Evolutionary conservation across 345 rosid genomes (phyloP).

Genomic region (Gossypium herbaceum): DNA sequence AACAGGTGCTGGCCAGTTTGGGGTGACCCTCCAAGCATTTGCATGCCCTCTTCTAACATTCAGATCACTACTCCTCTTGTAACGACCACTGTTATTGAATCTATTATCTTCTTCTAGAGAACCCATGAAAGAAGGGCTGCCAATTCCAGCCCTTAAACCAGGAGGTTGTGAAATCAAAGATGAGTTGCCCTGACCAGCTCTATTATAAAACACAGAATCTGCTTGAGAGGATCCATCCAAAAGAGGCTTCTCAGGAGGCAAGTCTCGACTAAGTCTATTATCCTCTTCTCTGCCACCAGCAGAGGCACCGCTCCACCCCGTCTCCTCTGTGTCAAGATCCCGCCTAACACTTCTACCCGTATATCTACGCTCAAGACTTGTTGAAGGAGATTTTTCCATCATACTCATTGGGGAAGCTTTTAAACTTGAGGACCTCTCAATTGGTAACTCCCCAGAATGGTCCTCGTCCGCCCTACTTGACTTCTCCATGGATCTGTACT

Average conservation of each 20-base stretch:
- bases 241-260: conserved; percentile 45
- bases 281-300: conserved; percentile 46
- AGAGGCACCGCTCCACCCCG: conserved; percentile 48
- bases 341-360: conserved; percentile 48
- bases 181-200: conserved; percentile 45
- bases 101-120: conserved; percentile 60
- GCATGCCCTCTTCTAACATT: conserved; percentile 75
- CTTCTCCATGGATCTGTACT: conserved; percentile 56
- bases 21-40: conserved; percentile 84
- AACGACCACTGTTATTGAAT: conserved; percentile 41
- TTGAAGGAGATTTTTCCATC: conserved; percentile 74
- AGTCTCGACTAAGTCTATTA: conserved; percentile 45
- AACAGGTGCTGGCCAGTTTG: conserved; percentile 73
- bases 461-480: conserved; percentile 57
- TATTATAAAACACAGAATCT: conserved; percentile 56
- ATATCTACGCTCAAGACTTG: conserved; percentile 71
- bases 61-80: conserved; percentile 62
- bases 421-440: conserved; percentile 63
- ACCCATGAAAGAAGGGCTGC: conserved; percentile 66
- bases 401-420: conserved; percentile 70
- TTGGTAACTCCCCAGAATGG: conserved; percentile 49
- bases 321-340: conserved; percentile 71
- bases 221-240: conserved; percentile 57
- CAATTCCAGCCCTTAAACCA: conserved; percentile 56
- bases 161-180: conserved; percentile 58